phyloP scores from a whole-genome alignment of 345 rosid genomes.

The Anacardium occidentale region DNA sequence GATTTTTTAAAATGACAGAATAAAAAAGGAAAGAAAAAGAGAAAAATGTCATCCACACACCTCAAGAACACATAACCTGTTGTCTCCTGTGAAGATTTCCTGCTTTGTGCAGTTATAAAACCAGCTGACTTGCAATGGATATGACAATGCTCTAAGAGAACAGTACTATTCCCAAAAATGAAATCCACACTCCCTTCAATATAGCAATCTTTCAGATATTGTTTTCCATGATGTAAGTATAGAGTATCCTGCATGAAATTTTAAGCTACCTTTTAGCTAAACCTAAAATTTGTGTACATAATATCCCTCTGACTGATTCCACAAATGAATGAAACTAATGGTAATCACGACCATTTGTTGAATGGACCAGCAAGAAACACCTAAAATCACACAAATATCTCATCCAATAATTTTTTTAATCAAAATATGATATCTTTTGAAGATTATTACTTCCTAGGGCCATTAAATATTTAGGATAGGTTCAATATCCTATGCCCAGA shows the following conservation, averaged over 20 bases:
- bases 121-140: conserved; percentile 91
- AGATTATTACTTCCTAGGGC: neutral
- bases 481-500: neutral
- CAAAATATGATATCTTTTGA: neutral
- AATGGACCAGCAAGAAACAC: neutral
- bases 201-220: conserved; percentile 83
- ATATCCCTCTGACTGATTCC: neutral
- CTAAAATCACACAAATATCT: neutral
- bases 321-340: neutral
- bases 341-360: neutral
- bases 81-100: conserved; percentile 89
- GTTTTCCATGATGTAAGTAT: conserved; percentile 89
- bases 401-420: neutral
- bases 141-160: conserved; percentile 94
- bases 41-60: conserved; percentile 30
- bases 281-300: neutral
- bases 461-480: neutral
- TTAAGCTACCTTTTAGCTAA: conserved; percentile 1
- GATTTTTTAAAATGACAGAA: neutral
- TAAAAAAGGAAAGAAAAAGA: neutral
- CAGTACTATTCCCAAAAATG: conserved; percentile 93
- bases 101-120: conserved; percentile 87
- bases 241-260: conserved; percentile 71
- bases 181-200: conserved; percentile 93
- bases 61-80: conserved; percentile 93